Conservation (phyloP, 2,329 filamentous ascomycete species). For the Beauveria pseudobassiana region DNA sequence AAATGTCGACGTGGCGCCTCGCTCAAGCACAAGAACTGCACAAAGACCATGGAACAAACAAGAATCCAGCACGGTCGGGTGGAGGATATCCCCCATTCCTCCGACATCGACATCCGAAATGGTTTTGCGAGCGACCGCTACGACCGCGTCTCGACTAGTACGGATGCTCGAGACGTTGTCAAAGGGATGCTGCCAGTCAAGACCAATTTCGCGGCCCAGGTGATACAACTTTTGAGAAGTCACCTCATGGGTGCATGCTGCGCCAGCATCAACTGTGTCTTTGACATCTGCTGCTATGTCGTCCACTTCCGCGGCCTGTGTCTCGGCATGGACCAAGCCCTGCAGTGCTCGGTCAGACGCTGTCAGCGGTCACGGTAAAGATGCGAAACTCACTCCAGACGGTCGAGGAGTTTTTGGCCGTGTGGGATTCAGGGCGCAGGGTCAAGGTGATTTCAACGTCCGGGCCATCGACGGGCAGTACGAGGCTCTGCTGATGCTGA, state of each 20-base stretch:
- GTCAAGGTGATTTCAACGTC: neutral
- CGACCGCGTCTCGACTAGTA: neutral
- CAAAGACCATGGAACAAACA: neutral
- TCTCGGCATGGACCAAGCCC: neutral
- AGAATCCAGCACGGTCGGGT: neutral
- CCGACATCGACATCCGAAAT: neutral
- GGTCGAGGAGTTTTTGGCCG: constrained; percentile 10
- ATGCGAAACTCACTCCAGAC: constrained; percentile 13
- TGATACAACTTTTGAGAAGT: neutral
- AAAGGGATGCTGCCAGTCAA: constrained; percentile 2
- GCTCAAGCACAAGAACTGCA: neutral
- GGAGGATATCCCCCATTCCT: neutral
- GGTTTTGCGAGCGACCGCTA: neutral
- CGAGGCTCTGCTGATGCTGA: neutral
- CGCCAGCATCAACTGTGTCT: neutral
- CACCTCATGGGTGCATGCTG: neutral
- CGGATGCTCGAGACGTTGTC: neutral
- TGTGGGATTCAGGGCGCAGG: neutral
- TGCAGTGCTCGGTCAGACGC: constrained; percentile 12
- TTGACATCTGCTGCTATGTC: neutral
- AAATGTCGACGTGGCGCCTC: neutral
- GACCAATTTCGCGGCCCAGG: neutral
- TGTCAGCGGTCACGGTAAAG: constrained; percentile 6
- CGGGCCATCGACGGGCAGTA: neutral
- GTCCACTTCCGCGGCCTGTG: neutral